phyloP scores from a whole-genome alignment of 371 early-diverging fungal species.

The Circinella umbellata region DNA sequence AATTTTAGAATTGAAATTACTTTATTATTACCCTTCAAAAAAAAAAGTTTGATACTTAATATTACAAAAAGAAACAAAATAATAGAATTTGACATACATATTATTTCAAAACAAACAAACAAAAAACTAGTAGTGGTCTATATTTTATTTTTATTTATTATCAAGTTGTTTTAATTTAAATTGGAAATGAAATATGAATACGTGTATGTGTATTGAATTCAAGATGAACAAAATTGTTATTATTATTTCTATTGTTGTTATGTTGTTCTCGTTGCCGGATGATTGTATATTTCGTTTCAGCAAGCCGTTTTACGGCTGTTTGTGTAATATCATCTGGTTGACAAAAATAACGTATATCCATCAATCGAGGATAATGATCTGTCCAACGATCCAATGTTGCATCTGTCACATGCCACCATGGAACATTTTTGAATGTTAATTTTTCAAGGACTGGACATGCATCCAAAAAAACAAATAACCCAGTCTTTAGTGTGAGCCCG shows the following conservation, averaged over 20 bases:
- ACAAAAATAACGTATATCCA: constrained; percentile 7
- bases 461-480: not conserved
- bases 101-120: too few species aligned
- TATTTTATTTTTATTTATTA: not conserved
- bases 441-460: constrained; percentile 7
- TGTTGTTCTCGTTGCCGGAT: not conserved
- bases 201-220: constrained; percentile 15
- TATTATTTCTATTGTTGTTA: too few species aligned
- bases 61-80: too few species aligned
- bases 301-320: not conserved
- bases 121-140: too few species aligned
- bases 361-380: not conserved
- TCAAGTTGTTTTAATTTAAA: not conserved
- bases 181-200: constrained; percentile 6
- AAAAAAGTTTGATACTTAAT: too few species aligned
- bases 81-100: too few species aligned
- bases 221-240: not conserved
- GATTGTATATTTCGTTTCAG: not conserved
- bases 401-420: constrained; percentile 1
- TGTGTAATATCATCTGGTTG: constrained; percentile 7
- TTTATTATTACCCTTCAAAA: too few species aligned
- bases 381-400: constrained; percentile 4
- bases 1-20: too few species aligned
- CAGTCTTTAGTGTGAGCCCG: not conserved
- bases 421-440: not conserved